A percentile compares a stretch with the other conserved stretches of the same genome.
Conservation (phyloP, 73 alveolate species). For the Blepharisma japonicum region DNA sequence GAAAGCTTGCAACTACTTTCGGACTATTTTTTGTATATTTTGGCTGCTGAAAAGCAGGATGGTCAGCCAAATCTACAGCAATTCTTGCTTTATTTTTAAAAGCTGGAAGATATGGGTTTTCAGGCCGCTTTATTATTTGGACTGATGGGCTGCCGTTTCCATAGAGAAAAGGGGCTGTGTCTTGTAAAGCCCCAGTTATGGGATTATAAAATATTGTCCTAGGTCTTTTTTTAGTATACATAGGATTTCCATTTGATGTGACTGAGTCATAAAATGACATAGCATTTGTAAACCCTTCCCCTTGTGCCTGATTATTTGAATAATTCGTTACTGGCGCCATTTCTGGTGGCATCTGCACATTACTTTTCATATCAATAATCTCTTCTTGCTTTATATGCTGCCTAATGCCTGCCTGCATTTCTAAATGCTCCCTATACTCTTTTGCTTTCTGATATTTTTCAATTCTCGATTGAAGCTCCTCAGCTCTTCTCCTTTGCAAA, state of each 20-base stretch:
- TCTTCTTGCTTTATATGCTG: neutral
- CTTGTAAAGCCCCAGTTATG: slow-evolving; percentile 8
- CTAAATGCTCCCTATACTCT: slow-evolving; percentile 19
- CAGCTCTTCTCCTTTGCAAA: neutral
- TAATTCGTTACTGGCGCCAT: neutral
- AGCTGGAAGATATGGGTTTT: too few species aligned
- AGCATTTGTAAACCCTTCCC: neutral
- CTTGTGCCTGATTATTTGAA: neutral
- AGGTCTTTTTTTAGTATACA: slow-evolving; percentile 8
- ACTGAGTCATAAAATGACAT: neutral
- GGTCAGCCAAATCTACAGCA: neutral
- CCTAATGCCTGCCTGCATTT: neutral
- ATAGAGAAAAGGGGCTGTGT: neutral
- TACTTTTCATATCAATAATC: neutral
- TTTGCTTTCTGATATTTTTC: neutral
- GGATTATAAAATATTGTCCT: slow-evolving; percentile 17
- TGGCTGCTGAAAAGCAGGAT: neutral
- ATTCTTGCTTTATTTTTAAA: too few species aligned
- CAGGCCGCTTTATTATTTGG: too few species aligned
- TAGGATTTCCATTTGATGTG: too few species aligned
- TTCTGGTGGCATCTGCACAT: slow-evolving; percentile 4
- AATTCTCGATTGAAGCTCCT: neutral
- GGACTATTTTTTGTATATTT: neutral
- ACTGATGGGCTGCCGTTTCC: neutral
- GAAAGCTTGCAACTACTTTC: slow-evolving; percentile 24